Evolutionary conservation across 2,329 filamentous ascomycete genomes (phyloP).

Genomic region (Ophiostoma sp.): DNA sequence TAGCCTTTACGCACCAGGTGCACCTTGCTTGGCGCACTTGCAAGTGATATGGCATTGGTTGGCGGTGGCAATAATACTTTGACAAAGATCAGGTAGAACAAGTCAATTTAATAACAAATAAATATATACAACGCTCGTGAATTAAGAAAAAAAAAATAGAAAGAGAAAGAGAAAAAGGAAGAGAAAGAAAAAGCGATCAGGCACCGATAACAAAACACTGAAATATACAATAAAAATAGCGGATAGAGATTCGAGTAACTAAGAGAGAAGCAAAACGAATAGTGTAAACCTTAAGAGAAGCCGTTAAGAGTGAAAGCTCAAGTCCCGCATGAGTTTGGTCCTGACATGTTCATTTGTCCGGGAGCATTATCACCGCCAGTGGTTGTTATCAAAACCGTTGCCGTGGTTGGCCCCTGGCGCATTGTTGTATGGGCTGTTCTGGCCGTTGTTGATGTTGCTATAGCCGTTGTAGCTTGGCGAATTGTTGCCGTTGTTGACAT

Average conservation of each 20-base stretch:
- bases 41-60: background rate
- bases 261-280: background rate
- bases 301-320: slow-evolving; percentile 10
- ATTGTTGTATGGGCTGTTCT: slow-evolving; percentile 14
- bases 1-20: background rate
- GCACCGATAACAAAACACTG: slow-evolving; percentile 23
- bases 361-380: slow-evolving; percentile 18
- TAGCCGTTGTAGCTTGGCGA: slow-evolving; percentile 15
- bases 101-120: background rate
- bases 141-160: background rate
- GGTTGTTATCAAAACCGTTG: slow-evolving; percentile 18
- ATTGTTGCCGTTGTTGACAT: slow-evolving; percentile 7
- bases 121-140: slow-evolving; percentile 1
- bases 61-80: background rate
- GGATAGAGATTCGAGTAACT: background rate
- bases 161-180: too few relatives aligned
- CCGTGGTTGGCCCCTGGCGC: background rate
- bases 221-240: background rate
- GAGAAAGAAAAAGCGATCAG: background rate
- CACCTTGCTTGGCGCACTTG: background rate
- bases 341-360: background rate
- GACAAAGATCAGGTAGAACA: background rate
- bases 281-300: background rate
- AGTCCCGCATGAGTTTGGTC: slow-evolving; percentile 16
- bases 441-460: slow-evolving; percentile 13